Evolutionary conservation across 129 eudicot genomes (phyloP), one percentile per base, ranked within the genome.

Genomic region (Sambucus nigra): DNA sequence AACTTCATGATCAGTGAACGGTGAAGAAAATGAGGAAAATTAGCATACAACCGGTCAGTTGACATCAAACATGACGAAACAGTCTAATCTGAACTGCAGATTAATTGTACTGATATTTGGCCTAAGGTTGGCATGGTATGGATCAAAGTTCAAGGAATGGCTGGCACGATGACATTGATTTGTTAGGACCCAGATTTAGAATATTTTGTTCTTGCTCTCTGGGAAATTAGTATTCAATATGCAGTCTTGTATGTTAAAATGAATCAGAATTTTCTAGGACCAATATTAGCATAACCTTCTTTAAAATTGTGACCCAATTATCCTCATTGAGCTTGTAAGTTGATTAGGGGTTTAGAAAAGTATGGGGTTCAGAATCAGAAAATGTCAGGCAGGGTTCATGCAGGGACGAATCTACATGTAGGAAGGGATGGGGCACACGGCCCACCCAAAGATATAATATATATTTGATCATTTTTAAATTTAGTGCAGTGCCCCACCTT

Each of bases 1-100:
- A 73, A 63, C 28, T 67, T 56, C 69, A 70, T n/a, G 23, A 60
- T 73, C 55, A 83, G 80, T 65, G 29, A 48, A 57, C 33, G 4
- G 22, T 39, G 35, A 54, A 60, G 41, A 47, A 23, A 56, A 62
- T 26, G 64, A 47, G 21, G 59, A 39, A 68, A 12, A 33, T 25
- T 22, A 59, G 27, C 29, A 20, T 25, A 59, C 57, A 42, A 42
- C 20, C 48, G 4, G 0, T 5, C 48, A 42, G 19, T 42, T 4
- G 7, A 42, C 15, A 35, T 35, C 4, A 35, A 2, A 2, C 4
- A 35, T 35, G 42, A 35, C 13, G 13, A 2, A 35, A 31, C n/a
- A 35, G 13, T 15, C 42, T 15, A 35, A 35, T 15, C 42, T 35
- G 42, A 35, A 12, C 42, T 35, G 42, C 8, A 35, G 13, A 7